Conservation (phyloP, 495 filamentous ascomycete genomes). For the Clohesyomyces aquaticus region DNA sequence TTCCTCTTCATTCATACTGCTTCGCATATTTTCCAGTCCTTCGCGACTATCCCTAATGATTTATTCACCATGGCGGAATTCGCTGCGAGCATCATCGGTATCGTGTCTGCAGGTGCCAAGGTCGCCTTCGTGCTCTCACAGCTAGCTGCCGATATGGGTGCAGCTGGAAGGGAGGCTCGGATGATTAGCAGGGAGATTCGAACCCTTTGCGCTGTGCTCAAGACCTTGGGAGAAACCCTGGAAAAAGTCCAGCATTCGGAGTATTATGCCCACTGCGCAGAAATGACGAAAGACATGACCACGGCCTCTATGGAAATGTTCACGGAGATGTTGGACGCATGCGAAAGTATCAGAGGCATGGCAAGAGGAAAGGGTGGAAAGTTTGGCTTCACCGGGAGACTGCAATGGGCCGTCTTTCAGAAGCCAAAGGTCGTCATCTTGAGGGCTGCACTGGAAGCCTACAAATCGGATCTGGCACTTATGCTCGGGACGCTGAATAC, state of each 20-base stretch:
- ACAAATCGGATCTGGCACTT: conserved; percentile 26
- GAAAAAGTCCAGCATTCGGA: conserved; percentile 19
- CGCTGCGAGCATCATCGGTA: conserved; percentile 27
- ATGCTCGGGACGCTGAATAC: conserved; percentile 34
- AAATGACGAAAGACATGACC: conserved; percentile 30
- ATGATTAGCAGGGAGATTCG: conserved; percentile 30
- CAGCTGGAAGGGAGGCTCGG: conserved; percentile 22
- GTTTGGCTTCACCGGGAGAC: conserved; percentile 9
- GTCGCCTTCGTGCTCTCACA: conserved; percentile 29
- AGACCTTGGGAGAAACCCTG: conserved; percentile 22
- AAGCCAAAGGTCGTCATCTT: conserved; percentile 24
- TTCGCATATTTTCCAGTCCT: no score
- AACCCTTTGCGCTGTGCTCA: conserved; percentile 21
- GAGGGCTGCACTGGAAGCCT: conserved; percentile 25
- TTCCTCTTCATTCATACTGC: no score
- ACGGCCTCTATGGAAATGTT: conserved; percentile 30
- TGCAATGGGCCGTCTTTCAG: conserved; percentile 30
- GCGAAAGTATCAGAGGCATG: conserved; percentile 9
- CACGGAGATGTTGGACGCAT: conserved; percentile 21
- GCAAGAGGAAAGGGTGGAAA: conserved; percentile 22
- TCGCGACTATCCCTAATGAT: no score
- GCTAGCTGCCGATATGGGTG: conserved; percentile 27
- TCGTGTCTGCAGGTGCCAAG: conserved; percentile 29
- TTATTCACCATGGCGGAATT: conserved; percentile 24
- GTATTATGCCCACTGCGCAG: conserved; percentile 25